phyloP scores from a whole-genome alignment of 2,329 filamentous ascomycete genomes.

The Botrytis paeoniae region DNA sequence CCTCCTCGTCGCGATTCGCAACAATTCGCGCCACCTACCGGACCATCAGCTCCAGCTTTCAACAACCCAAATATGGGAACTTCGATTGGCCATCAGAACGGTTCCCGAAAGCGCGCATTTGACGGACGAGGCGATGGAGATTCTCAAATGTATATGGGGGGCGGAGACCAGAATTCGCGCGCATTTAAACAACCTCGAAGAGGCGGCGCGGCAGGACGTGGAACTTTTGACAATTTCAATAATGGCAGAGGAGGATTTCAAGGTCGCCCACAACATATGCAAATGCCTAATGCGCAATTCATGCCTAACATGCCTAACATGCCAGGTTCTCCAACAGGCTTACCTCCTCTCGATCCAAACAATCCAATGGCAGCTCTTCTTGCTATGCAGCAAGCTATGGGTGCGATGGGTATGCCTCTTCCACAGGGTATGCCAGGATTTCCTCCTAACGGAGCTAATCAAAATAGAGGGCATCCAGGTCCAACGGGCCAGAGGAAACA shows the following conservation, averaged over 20 bases:
- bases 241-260: constrained; percentile 36
- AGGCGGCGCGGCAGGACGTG: constrained; percentile 43
- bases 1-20: constrained; percentile 39
- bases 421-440: constrained; percentile 41
- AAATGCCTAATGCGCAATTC: constrained; percentile 27
- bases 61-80: constrained; percentile 29
- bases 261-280: constrained; percentile 27
- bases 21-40: constrained; percentile 33
- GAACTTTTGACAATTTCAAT: constrained; percentile 39
- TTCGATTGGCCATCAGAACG: constrained; percentile 31
- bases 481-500: constrained; percentile 31
- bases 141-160: constrained; percentile 34
- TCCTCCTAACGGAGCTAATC: constrained; percentile 27
- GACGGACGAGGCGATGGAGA: constrained; percentile 49
- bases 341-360: constrained; percentile 54
- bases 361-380: constrained; percentile 61
- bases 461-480: background rate
- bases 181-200: constrained; percentile 59
- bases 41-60: constrained; percentile 31
- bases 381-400: constrained; percentile 49
- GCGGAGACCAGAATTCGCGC: constrained; percentile 41
- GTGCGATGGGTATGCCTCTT: constrained; percentile 50
- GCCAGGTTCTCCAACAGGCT: constrained; percentile 34
- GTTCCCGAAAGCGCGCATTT: constrained; percentile 52
- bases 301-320: constrained; percentile 23